These are phyloP conservation scores for Podosphaera fusca DNA, from an alignment of 2,329 filamentous ascomycete species.

Conservation along the genomic window DNA sequence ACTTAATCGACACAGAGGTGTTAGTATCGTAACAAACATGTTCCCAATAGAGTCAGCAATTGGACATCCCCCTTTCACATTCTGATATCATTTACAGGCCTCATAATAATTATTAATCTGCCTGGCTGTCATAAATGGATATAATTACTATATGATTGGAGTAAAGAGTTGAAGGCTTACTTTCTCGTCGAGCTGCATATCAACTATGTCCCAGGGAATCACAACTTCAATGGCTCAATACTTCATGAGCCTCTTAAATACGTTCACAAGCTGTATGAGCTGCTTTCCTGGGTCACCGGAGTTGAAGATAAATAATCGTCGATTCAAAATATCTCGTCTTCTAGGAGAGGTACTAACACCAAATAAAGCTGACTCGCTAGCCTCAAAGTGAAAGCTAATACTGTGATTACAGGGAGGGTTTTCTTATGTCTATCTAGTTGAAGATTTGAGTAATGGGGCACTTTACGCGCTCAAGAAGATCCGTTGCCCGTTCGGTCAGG, in stretches of 20 bases:
- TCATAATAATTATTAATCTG: background rate
- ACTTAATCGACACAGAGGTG: too few species aligned
- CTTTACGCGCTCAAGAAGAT: conserved; percentile 97
- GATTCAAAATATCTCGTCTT: conserved; percentile 85
- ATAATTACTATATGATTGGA: background rate
- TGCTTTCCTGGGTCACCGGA: conserved; percentile 90
- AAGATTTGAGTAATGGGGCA: conserved; percentile 64
- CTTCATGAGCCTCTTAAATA: conserved; percentile 55
- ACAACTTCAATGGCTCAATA: conserved; percentile 46
- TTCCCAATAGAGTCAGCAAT: background rate
- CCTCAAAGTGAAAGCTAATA: conserved; percentile 5
- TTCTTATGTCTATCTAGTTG: conserved; percentile 95
- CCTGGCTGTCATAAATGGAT: background rate
- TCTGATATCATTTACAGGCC: background rate
- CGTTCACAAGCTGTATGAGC: conserved; percentile 80
- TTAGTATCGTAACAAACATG: too few species aligned
- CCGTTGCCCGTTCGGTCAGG: conserved; percentile 88
- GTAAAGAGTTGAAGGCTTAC: background rate
- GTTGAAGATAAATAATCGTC: conserved; percentile 81
- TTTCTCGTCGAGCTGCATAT: background rate
- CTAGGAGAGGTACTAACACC: conserved; percentile 55
- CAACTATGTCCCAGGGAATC: background rate
- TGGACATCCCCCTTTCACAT: background rate
- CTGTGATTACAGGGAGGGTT: conserved; percentile 51
- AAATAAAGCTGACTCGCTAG: background rate